A percentile compares a stretch with the other conserved stretches of the same genome.
phyloP scores from a whole-genome alignment of 164 flowering plant species.

The Cinnamomum chago region DNA sequence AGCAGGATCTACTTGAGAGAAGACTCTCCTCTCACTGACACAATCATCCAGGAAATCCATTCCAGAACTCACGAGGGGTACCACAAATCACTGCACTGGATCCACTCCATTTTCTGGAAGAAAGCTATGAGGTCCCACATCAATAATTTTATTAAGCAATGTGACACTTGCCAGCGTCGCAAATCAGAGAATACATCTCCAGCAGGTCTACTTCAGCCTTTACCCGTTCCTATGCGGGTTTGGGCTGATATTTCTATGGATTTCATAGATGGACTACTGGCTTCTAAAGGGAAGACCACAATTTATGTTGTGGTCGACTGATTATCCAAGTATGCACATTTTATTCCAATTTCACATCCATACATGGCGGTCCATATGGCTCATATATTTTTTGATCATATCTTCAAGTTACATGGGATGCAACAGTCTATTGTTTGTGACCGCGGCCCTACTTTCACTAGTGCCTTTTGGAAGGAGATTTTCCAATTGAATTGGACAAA shows the following conservation, averaged over 20 bases:
- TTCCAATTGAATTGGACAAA: background rate
- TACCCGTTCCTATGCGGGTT: background rate
- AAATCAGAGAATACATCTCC: background rate
- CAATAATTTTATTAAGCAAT: background rate
- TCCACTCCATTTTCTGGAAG: background rate
- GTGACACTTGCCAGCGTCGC: background rate
- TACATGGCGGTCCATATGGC: background rate
- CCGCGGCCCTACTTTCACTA: background rate
- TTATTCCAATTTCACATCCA: constrained; percentile 5
- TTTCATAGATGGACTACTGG: constrained; percentile 3
- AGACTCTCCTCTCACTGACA: background rate
- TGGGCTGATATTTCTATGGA: background rate
- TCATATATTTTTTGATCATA: background rate
- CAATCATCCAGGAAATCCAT: background rate
- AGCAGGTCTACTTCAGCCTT: background rate
- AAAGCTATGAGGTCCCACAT: background rate
- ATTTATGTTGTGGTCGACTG: background rate
- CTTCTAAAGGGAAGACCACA: background rate
- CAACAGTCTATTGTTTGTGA: background rate
- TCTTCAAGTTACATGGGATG: constrained; percentile 1
- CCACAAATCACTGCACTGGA: background rate
- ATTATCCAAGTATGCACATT: constrained; percentile 3
- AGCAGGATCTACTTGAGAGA: background rate
- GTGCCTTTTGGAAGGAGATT: background rate
- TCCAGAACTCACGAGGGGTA: background rate